phyloP scores from a whole-genome alignment of 805 yeast genomes.

The Monosporozyma servazzii region DNA sequence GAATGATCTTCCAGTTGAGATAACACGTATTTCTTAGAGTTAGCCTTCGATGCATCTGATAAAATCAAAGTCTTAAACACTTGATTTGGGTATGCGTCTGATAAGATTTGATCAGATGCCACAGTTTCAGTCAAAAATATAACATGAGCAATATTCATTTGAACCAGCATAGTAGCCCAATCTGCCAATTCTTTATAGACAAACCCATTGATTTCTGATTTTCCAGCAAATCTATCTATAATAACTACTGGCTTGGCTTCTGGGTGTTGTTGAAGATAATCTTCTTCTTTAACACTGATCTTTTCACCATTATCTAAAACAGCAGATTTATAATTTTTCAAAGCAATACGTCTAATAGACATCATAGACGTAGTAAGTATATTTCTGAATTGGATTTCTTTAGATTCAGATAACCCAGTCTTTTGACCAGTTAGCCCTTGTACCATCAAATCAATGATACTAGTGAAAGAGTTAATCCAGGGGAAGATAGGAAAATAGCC shows the following conservation, averaged over 20 bases:
- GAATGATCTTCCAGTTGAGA: conserved; percentile 37
- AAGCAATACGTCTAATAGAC: conserved; percentile 61
- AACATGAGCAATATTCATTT: conserved; percentile 80
- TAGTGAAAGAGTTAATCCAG: conserved; percentile 76
- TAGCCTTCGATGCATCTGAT: conserved; percentile 68
- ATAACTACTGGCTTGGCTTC: conserved; percentile 80
- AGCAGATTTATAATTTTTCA: conserved; percentile 35
- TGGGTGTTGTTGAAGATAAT: conserved; percentile 76
- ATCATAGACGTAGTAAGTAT: conserved; percentile 64
- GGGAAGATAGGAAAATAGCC: conserved; percentile 94
- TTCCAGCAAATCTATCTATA: conserved; percentile 60
- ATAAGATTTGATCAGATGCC: conserved; percentile 58
- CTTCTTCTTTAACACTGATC: conserved; percentile 55
- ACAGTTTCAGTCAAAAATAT: conserved; percentile 80
- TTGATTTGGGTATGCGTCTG: conserved; percentile 73
- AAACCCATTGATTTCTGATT: conserved; percentile 52
- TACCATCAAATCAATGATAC: conserved; percentile 72
- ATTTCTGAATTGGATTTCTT: conserved; percentile 71
- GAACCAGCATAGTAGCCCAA: conserved; percentile 77
- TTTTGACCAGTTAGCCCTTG: conserved; percentile 93
- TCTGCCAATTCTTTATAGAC: conserved; percentile 69
- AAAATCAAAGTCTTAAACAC: conserved; percentile 68
- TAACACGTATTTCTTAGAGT: conserved; percentile 62
- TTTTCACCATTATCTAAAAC: conserved; percentile 27
- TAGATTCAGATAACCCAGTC: conserved; percentile 76